Conservation (phyloP, 208 protist species). For the Leishmania aethiopica region DNA sequence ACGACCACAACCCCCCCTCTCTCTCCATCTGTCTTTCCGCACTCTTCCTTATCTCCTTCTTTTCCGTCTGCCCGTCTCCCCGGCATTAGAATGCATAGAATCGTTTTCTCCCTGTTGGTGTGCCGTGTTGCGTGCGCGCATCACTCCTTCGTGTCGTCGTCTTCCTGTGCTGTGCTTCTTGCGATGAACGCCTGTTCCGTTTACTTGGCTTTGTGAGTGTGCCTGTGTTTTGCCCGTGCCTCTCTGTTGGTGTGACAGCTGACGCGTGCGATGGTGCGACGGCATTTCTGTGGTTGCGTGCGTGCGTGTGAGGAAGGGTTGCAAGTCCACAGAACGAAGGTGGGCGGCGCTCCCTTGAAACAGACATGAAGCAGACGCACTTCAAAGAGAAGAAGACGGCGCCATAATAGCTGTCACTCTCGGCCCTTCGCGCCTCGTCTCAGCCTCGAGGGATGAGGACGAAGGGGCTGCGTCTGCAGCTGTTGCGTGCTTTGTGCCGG, state of each 20-base stretch:
- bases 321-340: neutral
- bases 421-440: neutral
- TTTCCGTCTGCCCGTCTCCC: neutral
- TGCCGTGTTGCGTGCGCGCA: neutral
- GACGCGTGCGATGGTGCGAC: neutral
- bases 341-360: neutral
- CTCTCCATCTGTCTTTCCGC: neutral
- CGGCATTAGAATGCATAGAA: neutral
- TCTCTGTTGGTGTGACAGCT: neutral
- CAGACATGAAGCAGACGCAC: neutral
- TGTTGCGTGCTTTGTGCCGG: neutral
- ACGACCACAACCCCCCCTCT: neutral
- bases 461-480: neutral
- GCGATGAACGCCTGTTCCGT: neutral
- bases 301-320: neutral
- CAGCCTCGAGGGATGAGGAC: neutral
- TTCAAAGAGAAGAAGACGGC: neutral
- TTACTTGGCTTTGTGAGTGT: neutral
- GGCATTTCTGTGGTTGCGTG: neutral
- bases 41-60: conserved; percentile 10
- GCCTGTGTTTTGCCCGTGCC: neutral
- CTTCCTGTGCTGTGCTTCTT: neutral
- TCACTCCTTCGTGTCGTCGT: neutral
- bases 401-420: neutral
- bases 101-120: neutral